Percentiles rank a stretch among this genome's conserved stretches.
Evolutionary conservation across 164 flowering plant genomes (phyloP).

Genomic region (Amborella trichopoda): DNA sequence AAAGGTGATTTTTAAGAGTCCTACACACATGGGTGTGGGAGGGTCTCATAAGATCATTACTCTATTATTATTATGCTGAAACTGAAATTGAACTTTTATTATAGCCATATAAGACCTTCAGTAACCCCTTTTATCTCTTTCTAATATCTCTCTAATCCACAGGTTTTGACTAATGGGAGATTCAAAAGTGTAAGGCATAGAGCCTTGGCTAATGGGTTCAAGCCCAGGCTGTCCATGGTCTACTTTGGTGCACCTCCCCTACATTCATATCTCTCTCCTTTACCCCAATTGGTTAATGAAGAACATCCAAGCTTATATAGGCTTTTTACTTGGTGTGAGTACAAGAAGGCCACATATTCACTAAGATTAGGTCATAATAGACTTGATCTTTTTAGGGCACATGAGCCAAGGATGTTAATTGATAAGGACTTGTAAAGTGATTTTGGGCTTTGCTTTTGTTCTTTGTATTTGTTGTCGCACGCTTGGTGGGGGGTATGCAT

Average conservation of each 20-base stretch:
- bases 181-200: conserved; percentile 73
- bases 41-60: neutral
- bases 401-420: neutral
- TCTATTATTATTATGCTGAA: neutral
- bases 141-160: neutral
- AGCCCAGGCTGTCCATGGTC: conserved; percentile 52
- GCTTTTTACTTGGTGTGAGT: conserved; percentile 71
- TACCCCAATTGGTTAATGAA: conserved; percentile 32
- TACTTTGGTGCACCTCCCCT: conserved; percentile 70
- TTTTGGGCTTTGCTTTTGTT: neutral
- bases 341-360: conserved; percentile 49
- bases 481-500: neutral
- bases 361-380: conserved; percentile 36
- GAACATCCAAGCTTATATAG: conserved; percentile 30
- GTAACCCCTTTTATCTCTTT: too few species aligned
- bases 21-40: neutral
- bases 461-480: neutral
- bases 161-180: conserved; percentile 77
- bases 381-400: conserved; percentile 13
- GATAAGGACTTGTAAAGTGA: neutral
- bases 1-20: neutral
- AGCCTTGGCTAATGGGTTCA: conserved; percentile 32
- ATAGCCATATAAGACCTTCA: too few species aligned
- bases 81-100: neutral
- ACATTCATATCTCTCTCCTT: conserved; percentile 33